Conservation (phyloP, 768 basidiomycete genomes). For the Calocera viscosa region DNA sequence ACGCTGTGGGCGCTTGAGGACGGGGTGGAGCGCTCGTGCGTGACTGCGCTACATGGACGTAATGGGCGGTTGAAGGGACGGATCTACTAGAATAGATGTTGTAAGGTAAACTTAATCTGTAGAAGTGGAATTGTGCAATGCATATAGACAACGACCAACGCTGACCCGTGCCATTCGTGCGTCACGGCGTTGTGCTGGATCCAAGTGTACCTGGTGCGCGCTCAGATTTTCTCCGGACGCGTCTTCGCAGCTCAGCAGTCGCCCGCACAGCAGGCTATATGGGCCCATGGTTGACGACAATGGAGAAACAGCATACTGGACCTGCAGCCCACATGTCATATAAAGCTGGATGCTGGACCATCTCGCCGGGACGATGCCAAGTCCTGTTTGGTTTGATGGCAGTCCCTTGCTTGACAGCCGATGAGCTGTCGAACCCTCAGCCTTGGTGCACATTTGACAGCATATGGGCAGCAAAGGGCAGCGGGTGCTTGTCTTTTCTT, state of each 20-base stretch:
- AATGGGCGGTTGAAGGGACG: neutral
- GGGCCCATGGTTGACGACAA: neutral
- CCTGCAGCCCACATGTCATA: neutral
- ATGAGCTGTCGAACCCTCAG: neutral
- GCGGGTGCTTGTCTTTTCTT: too few species aligned
- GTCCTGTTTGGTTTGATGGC: neutral
- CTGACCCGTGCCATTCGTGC: slow-evolving; percentile 15
- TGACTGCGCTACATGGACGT: neutral
- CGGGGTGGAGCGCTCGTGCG: too few species aligned
- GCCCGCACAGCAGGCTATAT: neutral
- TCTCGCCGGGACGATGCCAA: neutral
- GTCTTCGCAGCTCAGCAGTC: neutral
- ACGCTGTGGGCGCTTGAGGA: neutral
- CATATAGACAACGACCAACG: slow-evolving; percentile 13
- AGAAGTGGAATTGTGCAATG: too few species aligned
- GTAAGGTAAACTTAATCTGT: too few species aligned
- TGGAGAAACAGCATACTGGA: neutral
- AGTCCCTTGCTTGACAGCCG: neutral
- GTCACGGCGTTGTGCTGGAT: slow-evolving; percentile 11
- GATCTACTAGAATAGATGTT: too few species aligned
- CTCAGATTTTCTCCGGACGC: neutral
- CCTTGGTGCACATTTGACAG: neutral
- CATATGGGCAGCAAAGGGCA: too few species aligned
- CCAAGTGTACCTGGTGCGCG: slow-evolving; percentile 14
- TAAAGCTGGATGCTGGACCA: neutral